Percentiles rank a stretch among this genome's conserved stretches.
Conservation (phyloP, 805 yeast species). For the Zygosaccharomyces rouxii region DNA sequence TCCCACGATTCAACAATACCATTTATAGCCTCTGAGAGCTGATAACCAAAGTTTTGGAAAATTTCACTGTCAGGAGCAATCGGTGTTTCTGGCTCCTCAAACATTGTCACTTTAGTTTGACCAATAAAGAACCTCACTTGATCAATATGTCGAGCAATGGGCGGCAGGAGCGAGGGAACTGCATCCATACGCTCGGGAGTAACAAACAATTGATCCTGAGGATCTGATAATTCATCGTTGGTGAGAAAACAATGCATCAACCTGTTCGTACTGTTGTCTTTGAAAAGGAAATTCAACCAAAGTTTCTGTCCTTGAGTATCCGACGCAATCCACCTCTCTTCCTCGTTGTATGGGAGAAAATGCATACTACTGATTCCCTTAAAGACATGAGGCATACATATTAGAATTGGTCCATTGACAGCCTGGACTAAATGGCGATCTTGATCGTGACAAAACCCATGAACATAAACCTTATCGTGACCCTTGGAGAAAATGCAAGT, state of each 20-base stretch:
- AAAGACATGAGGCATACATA: conserved; percentile 13
- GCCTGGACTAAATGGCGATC: conserved; percentile 16
- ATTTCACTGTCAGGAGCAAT: conserved; percentile 11
- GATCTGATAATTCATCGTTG: not conserved
- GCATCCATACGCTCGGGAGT: not conserved
- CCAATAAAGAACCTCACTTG: not conserved
- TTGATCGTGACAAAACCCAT: conserved; percentile 16
- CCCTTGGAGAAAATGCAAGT: conserved; percentile 21
- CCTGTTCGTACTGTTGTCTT: conserved; percentile 4
- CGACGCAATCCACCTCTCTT: not conserved
- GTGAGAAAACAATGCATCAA: conserved; percentile 10
- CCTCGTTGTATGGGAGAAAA: conserved; percentile 1
- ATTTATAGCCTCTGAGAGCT: conserved; percentile 26
- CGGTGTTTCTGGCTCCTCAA: not conserved
- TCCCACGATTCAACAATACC: conserved; percentile 13
- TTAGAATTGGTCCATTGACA: conserved; percentile 14
- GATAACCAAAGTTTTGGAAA: conserved; percentile 29
- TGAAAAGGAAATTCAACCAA: conserved; percentile 7
- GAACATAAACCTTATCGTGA: conserved; percentile 20
- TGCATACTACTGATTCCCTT: conserved; percentile 13
- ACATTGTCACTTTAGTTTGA: not conserved
- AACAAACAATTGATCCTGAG: not conserved
- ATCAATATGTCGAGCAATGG: not conserved
- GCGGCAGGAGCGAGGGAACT: not conserved
- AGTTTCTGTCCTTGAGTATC: not conserved